Base-by-base conservation (phyloP, 140 eudicot genomes). In the Senecio squalidus region DNA sequence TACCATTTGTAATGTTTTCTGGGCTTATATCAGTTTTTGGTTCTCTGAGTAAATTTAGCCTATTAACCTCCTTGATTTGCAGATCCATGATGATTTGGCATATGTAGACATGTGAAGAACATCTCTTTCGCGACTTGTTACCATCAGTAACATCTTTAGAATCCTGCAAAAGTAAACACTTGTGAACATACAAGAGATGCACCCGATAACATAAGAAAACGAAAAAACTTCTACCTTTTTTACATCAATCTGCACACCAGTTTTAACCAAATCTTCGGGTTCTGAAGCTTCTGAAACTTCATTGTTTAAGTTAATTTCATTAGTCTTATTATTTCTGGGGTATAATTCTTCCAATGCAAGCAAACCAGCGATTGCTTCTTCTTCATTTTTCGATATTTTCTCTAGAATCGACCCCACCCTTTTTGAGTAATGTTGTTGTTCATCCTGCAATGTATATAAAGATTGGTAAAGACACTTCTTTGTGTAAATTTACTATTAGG, bases 141-240 rank as follows among this genome's bases (percentile, higher is more conserved):
- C 71, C 76, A 62, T 24, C 65, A 3, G 15, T 23, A 17, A 62
- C 39, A 62, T 31, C 52, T 31, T 62, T 31, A 45, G 17, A 71
- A 55, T 44, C 66, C 76, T 71, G 71, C 58, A 62, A 13, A 50
- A 41, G 14, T 10, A 10, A n/a, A n/a, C n/a, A 34, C 27, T 4
- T 18, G 49, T 24, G 31, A 52, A 62, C 31, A 25, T 58, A 57
- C 33, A 21, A 54, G 53, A 63, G 25, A 8, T 16, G 25, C 21
- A 2, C 10, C 18, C 4, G 1, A 4, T 25, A 15, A 44, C 27
- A 27, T 0, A 10, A 30, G 5, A 61, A 53, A 26, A 13, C n/a
- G 14, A 62, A 33, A 44, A 71, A 71, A 54, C 17, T 55, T 55
- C n/a, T 17, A 71, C 76, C 76, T 62, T 71, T 71, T 71, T 45